phyloP scores from a whole-genome alignment of 495 filamentous ascomycete genomes.

The Umbilicaria muhlenbergii region DNA sequence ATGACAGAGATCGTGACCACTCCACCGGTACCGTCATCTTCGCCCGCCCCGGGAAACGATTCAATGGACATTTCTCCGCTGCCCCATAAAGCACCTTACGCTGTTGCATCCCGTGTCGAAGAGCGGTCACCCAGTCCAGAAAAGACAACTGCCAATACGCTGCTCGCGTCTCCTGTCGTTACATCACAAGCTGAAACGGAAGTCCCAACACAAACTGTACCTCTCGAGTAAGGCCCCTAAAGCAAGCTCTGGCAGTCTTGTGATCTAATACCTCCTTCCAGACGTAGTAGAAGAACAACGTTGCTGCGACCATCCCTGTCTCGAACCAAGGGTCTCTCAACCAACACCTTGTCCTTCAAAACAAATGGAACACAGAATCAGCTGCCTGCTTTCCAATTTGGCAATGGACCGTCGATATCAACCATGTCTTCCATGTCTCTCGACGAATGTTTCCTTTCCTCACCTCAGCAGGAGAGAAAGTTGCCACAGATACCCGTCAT shows the following conservation, averaged over 20 bases:
- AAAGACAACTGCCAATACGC: conserved; percentile 22
- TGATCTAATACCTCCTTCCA: conserved; percentile 11
- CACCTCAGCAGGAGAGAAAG: conserved; percentile 55
- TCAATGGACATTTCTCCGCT: conserved; percentile 90
- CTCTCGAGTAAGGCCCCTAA: conserved; percentile 7
- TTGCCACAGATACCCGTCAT: conserved; percentile 35
- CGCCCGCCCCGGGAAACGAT: conserved; percentile 59
- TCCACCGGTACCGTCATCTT: conserved; percentile 69
- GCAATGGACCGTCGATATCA: conserved; percentile 37
- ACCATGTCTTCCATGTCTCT: conserved; percentile 46
- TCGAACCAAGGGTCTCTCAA: conserved; percentile 41
- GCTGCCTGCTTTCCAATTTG: conserved; percentile 62
- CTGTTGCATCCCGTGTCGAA: conserved; percentile 37
- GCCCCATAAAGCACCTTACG: conserved; percentile 70
- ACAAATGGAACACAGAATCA: conserved; percentile 39
- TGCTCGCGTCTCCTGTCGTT: too few species aligned
- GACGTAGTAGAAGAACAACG: conserved; percentile 42
- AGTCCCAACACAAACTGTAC: conserved; percentile 3
- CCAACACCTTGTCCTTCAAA: conserved; percentile 30
- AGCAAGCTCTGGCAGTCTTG: too few species aligned
- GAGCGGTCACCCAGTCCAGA: conserved; percentile 51
- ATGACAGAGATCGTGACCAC: conserved; percentile 57
- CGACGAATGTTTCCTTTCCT: conserved; percentile 64
- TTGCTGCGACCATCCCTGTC: conserved; percentile 45
- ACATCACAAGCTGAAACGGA: neutral